Percentiles rank a stretch among this genome's conserved stretches.
Conservation (phyloP, 2,329 filamentous ascomycete species). For the Pseudogymnoascus sp. region DNA sequence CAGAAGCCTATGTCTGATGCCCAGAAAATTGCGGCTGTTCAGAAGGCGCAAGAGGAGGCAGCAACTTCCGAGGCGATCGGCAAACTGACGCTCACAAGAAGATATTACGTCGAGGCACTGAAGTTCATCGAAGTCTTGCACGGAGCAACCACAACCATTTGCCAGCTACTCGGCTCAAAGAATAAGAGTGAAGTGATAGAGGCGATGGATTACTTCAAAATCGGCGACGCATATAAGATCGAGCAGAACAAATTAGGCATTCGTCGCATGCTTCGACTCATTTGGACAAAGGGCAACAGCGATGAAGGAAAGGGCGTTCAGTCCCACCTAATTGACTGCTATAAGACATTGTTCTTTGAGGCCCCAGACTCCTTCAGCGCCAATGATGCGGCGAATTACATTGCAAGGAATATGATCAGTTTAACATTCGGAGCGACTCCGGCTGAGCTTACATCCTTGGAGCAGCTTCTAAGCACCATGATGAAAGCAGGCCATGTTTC, state of each 20-base stretch:
- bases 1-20: constrained; percentile 73
- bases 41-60: constrained; percentile 77
- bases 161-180: constrained; percentile 81
- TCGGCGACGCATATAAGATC: constrained; percentile 92
- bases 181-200: constrained; percentile 99
- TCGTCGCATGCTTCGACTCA: constrained; percentile 87
- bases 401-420: constrained; percentile 98
- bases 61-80: constrained; percentile 82
- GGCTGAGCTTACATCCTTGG: constrained; percentile 87
- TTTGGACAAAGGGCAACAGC: constrained; percentile 99
- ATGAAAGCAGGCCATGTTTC: constrained; percentile 87
- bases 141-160: constrained; percentile 69
- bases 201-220: constrained; percentile 96
- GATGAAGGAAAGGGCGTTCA: constrained; percentile 98
- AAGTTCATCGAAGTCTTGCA: constrained; percentile 91
- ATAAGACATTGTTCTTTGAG: constrained; percentile 92
- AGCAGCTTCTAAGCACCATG: constrained; percentile 94
- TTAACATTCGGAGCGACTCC: constrained; percentile 92
- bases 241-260: constrained; percentile 90
- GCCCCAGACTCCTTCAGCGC: constrained; percentile 79
- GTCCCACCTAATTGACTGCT: constrained; percentile 92
- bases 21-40: constrained; percentile 62
- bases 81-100: constrained; percentile 76
- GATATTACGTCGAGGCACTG: constrained; percentile 89
- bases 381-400: constrained; percentile 90